Conservation (phyloP, 2,329 filamentous ascomycete species). For the Cladosporium sp. region DNA sequence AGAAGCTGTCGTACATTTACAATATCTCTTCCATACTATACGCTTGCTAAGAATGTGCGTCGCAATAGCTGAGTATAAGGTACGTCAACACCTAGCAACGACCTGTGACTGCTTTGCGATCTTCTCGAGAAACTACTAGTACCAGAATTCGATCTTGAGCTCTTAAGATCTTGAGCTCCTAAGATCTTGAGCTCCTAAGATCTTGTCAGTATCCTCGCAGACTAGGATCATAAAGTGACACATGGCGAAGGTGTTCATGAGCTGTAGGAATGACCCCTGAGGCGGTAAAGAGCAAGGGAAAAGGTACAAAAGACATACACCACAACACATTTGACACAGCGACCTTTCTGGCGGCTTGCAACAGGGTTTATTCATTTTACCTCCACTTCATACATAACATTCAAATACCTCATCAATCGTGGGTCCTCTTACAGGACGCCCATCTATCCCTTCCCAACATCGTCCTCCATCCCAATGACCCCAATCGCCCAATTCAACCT, state of each 20-base stretch:
- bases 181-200: too few species aligned
- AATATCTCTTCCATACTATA: neutral
- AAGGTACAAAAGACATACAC: neutral
- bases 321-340: neutral
- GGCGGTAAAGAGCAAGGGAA: neutral
- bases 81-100: neutral
- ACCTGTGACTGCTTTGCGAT: neutral
- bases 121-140: neutral
- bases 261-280: neutral
- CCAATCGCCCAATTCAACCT: constrained; percentile 76
- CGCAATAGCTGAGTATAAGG: neutral
- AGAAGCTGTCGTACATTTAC: neutral
- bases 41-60: neutral
- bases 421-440: neutral
- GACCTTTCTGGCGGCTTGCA: too few species aligned
- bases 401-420: neutral
- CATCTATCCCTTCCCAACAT: constrained; percentile 49
- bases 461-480: constrained; percentile 73
- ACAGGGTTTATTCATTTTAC: neutral
- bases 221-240: too few species aligned
- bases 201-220: too few species aligned
- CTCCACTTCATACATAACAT: neutral
- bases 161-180: too few species aligned
- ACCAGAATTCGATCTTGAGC: too few species aligned
- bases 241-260: neutral